Evolutionary conservation across 2,329 filamentous ascomycete genomes (phyloP).

Genomic region (Lojkania enalia): DNA sequence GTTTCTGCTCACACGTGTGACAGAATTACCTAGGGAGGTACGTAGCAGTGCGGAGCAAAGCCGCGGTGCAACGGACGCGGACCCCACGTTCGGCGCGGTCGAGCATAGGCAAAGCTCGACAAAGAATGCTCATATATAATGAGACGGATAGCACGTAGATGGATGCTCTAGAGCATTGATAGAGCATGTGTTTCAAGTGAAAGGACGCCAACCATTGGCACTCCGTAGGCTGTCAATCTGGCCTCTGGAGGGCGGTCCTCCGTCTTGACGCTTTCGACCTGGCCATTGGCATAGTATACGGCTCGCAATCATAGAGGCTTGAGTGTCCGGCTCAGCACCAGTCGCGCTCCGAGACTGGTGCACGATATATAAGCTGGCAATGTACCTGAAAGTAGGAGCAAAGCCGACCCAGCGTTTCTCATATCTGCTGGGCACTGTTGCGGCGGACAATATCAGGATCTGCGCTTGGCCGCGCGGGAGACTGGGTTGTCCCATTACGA

Average conservation of each 20-base stretch:
- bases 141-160: no score
- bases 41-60: background rate
- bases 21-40: background rate
- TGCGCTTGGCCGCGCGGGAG: no score
- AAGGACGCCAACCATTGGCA: background rate
- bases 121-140: background rate
- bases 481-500: no score
- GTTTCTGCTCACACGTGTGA: no score
- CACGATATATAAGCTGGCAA: conserved; percentile 14
- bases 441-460: conserved; percentile 12
- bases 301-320: conserved; percentile 17
- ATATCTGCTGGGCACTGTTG: conserved; percentile 8
- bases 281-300: conserved; percentile 36
- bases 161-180: background rate
- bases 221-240: conserved; percentile 32
- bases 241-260: conserved; percentile 43
- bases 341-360: conserved; percentile 4
- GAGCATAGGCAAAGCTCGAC: background rate
- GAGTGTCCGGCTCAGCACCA: conserved; percentile 5
- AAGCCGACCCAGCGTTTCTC: background rate
- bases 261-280: conserved; percentile 48
- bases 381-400: conserved; percentile 15
- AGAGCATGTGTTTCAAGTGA: background rate
- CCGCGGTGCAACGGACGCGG: background rate
- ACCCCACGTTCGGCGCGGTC: background rate